Conservation (phyloP, 805 yeast genomes). For the Hyphopichia homilentoma region DNA sequence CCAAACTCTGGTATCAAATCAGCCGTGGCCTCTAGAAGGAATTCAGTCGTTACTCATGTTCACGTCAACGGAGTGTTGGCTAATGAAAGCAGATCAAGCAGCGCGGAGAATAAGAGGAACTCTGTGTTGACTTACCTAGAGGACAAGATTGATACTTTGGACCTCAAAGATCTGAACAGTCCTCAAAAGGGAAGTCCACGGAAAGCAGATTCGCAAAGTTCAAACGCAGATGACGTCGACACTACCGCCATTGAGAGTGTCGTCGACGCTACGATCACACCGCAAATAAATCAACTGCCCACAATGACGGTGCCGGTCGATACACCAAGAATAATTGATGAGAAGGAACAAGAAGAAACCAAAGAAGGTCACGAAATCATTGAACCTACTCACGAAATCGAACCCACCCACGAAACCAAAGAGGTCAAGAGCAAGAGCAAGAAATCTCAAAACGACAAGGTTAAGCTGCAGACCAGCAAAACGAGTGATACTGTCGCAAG, state of each 20-base stretch:
- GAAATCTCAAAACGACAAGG: too few species aligned
- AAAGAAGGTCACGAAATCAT: not conserved
- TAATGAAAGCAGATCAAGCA: constrained; percentile 14
- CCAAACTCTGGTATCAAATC: constrained; percentile 6
- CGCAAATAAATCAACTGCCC: constrained; percentile 29
- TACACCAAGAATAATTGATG: constrained; percentile 9
- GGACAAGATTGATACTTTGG: constrained; percentile 41
- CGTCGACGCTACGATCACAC: constrained; percentile 12
- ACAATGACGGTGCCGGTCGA: constrained; percentile 19
- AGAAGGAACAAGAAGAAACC: constrained; percentile 4
- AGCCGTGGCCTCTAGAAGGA: constrained; percentile 21
- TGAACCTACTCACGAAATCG: constrained; percentile 1
- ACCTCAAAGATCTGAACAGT: constrained; percentile 28
- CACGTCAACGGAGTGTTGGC: constrained; percentile 42
- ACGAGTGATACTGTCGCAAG: too few species aligned
- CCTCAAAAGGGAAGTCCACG: constrained; percentile 8
- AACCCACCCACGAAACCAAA: not conserved
- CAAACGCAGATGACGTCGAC: constrained; percentile 1
- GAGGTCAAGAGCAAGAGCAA: not conserved
- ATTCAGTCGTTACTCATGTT: constrained; percentile 40
- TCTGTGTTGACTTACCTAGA: constrained; percentile 41
- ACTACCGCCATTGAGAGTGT: constrained; percentile 2
- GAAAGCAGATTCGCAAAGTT: constrained; percentile 1
- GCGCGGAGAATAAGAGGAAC: constrained; percentile 31
- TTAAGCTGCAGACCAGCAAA: too few species aligned